A percentile compares a stretch with the other conserved stretches of the same genome.
phyloP scores from a whole-genome alignment of 768 basidiomycete species.

The Tulasnella calospora region DNA sequence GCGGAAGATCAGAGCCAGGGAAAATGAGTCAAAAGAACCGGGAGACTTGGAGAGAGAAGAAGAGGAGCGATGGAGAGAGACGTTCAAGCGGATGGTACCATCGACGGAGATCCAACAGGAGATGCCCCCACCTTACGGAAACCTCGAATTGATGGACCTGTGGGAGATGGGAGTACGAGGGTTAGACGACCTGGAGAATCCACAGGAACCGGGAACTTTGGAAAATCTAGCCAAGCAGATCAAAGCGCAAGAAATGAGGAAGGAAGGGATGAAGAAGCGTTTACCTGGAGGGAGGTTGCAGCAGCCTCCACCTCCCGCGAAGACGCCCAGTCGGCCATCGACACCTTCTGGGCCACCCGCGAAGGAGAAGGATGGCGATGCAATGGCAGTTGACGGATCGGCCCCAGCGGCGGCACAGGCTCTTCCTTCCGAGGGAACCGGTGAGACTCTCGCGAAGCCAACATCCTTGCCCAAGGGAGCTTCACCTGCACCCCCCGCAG shows the following conservation, averaged over 20 bases:
- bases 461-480: neutral
- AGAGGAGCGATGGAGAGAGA: constrained; percentile 5
- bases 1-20: neutral
- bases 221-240: constrained; percentile 22
- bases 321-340: neutral
- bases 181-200: constrained; percentile 26
- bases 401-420: neutral
- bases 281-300: neutral
- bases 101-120: constrained; percentile 7
- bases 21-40: neutral
- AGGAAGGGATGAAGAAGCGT: constrained; percentile 11
- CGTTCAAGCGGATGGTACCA: constrained; percentile 6
- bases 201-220: constrained; percentile 15
- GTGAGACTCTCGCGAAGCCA: neutral
- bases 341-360: neutral
- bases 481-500: neutral
- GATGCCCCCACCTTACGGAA: neutral
- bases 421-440: neutral
- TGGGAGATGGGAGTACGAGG: constrained; percentile 24
- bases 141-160: constrained; percentile 24
- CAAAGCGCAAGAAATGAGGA: constrained; percentile 25
- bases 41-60: constrained; percentile 7
- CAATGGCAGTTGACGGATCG: neutral
- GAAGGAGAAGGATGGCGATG: neutral
- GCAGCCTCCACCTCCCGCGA: neutral